These are phyloP conservation scores for Aspergillus kassunensis DNA, from an alignment of 495 filamentous ascomycete species.

Conservation along the genomic window DNA sequence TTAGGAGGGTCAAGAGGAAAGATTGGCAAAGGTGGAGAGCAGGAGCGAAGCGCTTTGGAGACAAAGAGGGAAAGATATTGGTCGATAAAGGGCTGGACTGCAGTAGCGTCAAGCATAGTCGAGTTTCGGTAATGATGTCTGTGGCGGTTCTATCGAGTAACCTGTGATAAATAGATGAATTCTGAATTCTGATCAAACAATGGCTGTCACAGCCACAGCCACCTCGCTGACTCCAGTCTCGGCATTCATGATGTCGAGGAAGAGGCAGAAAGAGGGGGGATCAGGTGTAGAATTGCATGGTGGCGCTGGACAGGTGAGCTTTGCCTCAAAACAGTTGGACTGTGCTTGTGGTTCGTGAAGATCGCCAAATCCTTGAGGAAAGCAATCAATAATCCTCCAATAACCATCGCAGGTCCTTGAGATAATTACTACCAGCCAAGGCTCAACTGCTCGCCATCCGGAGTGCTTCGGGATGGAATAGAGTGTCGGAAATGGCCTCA, in stretches of 20 bases:
- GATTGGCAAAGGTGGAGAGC: not conserved
- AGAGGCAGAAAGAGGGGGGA: constrained; percentile 1
- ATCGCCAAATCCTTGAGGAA: too few species aligned
- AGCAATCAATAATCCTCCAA: too few species aligned
- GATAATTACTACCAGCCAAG: too few species aligned
- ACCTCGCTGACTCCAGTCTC: not conserved
- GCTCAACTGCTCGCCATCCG: too few species aligned
- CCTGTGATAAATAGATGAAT: too few species aligned
- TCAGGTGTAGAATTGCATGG: constrained; percentile 13
- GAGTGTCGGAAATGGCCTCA: too few species aligned
- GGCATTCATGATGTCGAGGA: not conserved
- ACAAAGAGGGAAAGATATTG: constrained; percentile 7
- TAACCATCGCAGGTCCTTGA: too few species aligned
- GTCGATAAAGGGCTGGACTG: constrained; percentile 8
- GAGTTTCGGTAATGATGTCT: constrained; percentile 9
- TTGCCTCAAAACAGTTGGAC: not conserved
- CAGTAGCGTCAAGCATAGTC: constrained; percentile 12
- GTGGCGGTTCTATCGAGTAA: constrained; percentile 3
- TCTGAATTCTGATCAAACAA: too few species aligned
- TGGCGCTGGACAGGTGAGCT: constrained; percentile 10
- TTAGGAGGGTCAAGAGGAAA: not conserved
- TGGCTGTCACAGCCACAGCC: constrained; percentile 7
- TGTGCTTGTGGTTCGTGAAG: too few species aligned
- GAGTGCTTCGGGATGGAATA: too few species aligned
- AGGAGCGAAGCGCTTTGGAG: not conserved